phyloP scores from a whole-genome alignment of 495 filamentous ascomycete genomes.

The Lasiosphaeria ovina region DNA sequence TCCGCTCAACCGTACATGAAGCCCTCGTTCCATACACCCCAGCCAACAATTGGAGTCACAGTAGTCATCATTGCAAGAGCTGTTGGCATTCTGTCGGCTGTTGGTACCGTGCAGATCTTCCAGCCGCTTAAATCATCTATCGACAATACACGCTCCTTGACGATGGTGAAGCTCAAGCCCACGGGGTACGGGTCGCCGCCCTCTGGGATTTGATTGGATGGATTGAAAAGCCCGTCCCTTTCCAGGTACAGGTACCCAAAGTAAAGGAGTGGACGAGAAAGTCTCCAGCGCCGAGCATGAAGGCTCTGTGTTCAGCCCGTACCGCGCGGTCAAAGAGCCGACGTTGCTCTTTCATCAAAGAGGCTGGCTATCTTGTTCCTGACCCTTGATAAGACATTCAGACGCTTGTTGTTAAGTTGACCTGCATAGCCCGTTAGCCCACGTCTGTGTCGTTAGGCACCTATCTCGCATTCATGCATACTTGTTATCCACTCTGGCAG shows the following conservation, averaged over 20 bases:
- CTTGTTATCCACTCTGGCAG: neutral
- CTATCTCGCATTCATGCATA: neutral
- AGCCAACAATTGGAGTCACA: neutral
- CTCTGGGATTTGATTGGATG: neutral
- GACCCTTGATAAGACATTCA: neutral
- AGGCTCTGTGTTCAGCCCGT: neutral
- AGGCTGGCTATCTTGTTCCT: neutral
- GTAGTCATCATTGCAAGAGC: neutral
- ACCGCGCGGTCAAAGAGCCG: neutral
- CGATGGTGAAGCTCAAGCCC: neutral
- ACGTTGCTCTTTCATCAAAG: neutral
- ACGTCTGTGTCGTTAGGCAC: neutral
- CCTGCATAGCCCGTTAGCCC: neutral
- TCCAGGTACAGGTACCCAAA: neutral
- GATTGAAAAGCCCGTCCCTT: neutral
- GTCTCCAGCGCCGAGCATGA: neutral
- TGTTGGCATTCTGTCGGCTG: neutral
- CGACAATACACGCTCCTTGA: neutral
- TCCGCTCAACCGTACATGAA: neutral
- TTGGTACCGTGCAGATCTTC: conserved; percentile 1
- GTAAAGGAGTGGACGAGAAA: neutral
- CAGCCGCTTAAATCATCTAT: neutral
- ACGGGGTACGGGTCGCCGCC: neutral
- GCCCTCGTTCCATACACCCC: neutral
- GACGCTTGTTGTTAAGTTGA: neutral